These are phyloP conservation scores for Potentilla sterilis DNA, from an alignment of 306 rosid species.

Conservation along the genomic window DNA sequence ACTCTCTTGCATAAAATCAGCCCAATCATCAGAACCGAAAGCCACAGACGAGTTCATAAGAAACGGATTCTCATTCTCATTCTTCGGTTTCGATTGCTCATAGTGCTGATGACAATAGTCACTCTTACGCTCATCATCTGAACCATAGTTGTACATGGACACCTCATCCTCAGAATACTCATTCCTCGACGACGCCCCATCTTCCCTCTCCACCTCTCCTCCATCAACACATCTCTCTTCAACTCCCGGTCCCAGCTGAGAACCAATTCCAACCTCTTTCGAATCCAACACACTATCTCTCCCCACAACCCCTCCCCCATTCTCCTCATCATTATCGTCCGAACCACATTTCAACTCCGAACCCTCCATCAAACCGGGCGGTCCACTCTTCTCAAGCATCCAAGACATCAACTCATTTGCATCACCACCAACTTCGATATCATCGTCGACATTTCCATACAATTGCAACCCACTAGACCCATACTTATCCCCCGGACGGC, in stretches of 20 bases:
- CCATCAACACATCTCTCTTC: constrained; percentile 28
- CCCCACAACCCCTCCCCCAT: constrained; percentile 15
- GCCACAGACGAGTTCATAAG: constrained; percentile 77
- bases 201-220: constrained; percentile 36
- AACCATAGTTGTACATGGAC: constrained; percentile 55
- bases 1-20: constrained; percentile 59
- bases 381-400: constrained; percentile 36
- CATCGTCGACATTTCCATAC: constrained; percentile 44
- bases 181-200: constrained; percentile 36
- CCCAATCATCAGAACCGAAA: constrained; percentile 75
- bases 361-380: constrained; percentile 26
- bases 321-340: constrained; percentile 21
- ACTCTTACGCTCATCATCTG: constrained; percentile 37
- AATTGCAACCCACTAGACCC: constrained; percentile 45
- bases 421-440: constrained; percentile 27
- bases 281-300: constrained; percentile 12
- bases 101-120: constrained; percentile 24
- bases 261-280: constrained; percentile 26
- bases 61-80: constrained; percentile 73
- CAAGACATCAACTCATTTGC: constrained; percentile 38
- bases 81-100: constrained; percentile 27
- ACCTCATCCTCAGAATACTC: constrained; percentile 74
- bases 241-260: constrained; percentile 9
- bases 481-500: constrained; percentile 15
- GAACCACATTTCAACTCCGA: constrained; percentile 20